A percentile compares a stretch with the other conserved stretches of the same genome.
phyloP scores from a whole-genome alignment of 2,329 filamentous ascomycete species.

The Cryphonectria carpinicola region DNA sequence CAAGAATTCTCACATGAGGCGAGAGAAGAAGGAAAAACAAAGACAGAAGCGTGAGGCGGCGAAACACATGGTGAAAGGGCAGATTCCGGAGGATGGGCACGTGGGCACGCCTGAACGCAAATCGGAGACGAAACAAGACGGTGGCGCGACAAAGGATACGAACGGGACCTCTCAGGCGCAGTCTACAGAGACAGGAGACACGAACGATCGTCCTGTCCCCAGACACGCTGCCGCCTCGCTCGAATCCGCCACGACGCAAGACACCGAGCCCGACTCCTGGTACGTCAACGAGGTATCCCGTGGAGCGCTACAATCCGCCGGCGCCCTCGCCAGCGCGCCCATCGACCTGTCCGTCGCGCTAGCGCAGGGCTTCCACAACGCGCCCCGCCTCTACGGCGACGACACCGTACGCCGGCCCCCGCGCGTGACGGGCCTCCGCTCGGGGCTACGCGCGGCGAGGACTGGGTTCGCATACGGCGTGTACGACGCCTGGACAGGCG shows the following conservation, averaged over 20 bases:
- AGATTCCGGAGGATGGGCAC: slow-evolving; percentile 31
- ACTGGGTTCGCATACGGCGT: slow-evolving; percentile 66
- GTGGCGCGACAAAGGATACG: slow-evolving; percentile 15
- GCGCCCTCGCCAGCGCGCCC: slow-evolving; percentile 59
- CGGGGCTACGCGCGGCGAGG: slow-evolving; percentile 64
- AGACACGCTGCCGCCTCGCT: slow-evolving; percentile 30
- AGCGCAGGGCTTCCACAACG: slow-evolving; percentile 73
- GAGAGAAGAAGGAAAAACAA: slow-evolving; percentile 46
- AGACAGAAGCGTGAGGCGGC: slow-evolving; percentile 28
- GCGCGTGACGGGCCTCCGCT: slow-evolving; percentile 67
- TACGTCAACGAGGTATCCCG: slow-evolving; percentile 55
- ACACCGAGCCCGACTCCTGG: slow-evolving; percentile 41
- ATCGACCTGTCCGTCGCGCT: slow-evolving; percentile 64
- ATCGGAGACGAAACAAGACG: background rate
- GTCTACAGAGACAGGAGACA: slow-evolving; percentile 31
- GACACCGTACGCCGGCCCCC: slow-evolving; percentile 67
- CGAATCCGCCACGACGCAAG: slow-evolving; percentile 34
- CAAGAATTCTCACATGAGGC: slow-evolving; percentile 59
- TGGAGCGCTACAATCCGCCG: slow-evolving; percentile 54
- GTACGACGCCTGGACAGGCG: slow-evolving; percentile 67
- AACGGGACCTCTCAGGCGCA: slow-evolving; percentile 22
- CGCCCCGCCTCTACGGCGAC: slow-evolving; percentile 71
- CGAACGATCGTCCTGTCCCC: slow-evolving; percentile 15
- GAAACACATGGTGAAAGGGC: slow-evolving; percentile 17
- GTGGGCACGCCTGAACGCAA: slow-evolving; percentile 17